Percentiles rank a stretch among this genome's conserved stretches.
phyloP scores from a whole-genome alignment of 2,329 filamentous ascomycete genomes.

The Cyclaneusma minus region DNA sequence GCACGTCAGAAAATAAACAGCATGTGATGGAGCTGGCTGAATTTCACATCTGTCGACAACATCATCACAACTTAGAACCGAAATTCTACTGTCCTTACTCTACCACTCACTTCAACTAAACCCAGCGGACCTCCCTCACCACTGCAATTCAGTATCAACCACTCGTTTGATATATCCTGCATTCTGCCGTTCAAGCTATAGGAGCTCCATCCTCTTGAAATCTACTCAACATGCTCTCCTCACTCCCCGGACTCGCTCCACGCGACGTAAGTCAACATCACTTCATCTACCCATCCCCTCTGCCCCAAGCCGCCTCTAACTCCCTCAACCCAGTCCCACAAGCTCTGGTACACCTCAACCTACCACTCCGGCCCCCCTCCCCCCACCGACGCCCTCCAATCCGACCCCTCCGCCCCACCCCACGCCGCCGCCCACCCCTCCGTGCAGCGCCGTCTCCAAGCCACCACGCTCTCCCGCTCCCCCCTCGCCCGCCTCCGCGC shows the following conservation, averaged over 20 bases:
- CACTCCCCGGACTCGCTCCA: slow-evolving; percentile 52
- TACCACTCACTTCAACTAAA: too few relatives aligned
- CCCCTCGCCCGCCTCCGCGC: slow-evolving; percentile 52
- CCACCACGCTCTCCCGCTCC: slow-evolving; percentile 35
- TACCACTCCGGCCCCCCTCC: slow-evolving; percentile 27
- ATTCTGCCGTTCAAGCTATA: too few relatives aligned
- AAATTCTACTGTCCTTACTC: too few relatives aligned
- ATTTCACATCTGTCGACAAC: too few relatives aligned
- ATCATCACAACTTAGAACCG: too few relatives aligned
- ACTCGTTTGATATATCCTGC: too few relatives aligned
- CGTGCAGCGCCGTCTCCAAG: slow-evolving; percentile 24
- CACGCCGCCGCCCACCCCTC: slow-evolving; percentile 12
- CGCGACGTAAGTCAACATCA: slow-evolving; percentile 41
- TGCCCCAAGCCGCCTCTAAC: slow-evolving; percentile 8
- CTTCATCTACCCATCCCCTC: slow-evolving; percentile 3
- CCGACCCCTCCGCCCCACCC: slow-evolving; percentile 8
- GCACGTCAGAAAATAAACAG: too few relatives aligned
- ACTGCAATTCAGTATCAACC: too few relatives aligned
- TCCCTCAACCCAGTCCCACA: slow-evolving; percentile 39
- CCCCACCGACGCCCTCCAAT: slow-evolving; percentile 3
- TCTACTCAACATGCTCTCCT: slow-evolving; percentile 40
- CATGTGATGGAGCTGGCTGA: too few relatives aligned
- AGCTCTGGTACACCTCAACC: slow-evolving; percentile 58
- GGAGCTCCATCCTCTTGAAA: too few relatives aligned
- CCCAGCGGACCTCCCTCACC: too few relatives aligned